Conservation (phyloP, 2,329 filamentous ascomycete species). For the Colletotrichum noveboracense region DNA sequence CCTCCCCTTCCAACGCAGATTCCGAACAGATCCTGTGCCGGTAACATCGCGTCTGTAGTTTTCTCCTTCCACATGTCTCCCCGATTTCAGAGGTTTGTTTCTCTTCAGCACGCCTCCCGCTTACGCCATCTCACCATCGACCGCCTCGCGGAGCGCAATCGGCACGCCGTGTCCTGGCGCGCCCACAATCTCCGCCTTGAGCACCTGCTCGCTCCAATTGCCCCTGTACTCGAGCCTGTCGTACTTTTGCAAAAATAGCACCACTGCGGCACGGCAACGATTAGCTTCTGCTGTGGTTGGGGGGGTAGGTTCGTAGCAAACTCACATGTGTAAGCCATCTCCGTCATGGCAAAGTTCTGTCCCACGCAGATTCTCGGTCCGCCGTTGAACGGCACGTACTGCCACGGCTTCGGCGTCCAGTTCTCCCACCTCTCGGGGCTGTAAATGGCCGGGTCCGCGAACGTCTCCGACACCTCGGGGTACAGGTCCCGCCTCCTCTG, state of each 20-base stretch:
- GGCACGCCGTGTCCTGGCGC: conserved; percentile 47
- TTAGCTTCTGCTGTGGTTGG: not conserved
- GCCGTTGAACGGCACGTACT: conserved; percentile 49
- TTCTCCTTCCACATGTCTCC: not conserved
- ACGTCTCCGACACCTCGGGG: conserved; percentile 41
- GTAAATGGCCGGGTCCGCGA: conserved; percentile 44
- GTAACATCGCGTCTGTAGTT: not conserved
- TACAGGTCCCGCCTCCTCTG: conserved; percentile 56
- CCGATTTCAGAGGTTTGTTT: not conserved
- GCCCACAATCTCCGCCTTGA: conserved; percentile 50
- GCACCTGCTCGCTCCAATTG: conserved; percentile 48
- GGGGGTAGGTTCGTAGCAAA: not conserved
- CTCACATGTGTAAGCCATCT: conserved; percentile 57
- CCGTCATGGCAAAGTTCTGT: conserved; percentile 64
- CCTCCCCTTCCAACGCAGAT: not conserved
- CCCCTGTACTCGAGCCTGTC: conserved; percentile 55
- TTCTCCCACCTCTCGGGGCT: conserved; percentile 56
- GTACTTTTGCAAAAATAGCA: conserved; percentile 65
- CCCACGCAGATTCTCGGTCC: conserved; percentile 50
- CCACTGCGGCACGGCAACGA: conserved; percentile 34
- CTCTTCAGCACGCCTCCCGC: not conserved
- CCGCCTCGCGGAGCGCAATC: conserved; percentile 40
- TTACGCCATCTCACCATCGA: conserved; percentile 20
- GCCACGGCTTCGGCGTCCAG: conserved; percentile 57
- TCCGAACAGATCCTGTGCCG: not conserved